phyloP scores from a whole-genome alignment of 768 basidiomycete genomes.

The Albatrellus ellisii region DNA sequence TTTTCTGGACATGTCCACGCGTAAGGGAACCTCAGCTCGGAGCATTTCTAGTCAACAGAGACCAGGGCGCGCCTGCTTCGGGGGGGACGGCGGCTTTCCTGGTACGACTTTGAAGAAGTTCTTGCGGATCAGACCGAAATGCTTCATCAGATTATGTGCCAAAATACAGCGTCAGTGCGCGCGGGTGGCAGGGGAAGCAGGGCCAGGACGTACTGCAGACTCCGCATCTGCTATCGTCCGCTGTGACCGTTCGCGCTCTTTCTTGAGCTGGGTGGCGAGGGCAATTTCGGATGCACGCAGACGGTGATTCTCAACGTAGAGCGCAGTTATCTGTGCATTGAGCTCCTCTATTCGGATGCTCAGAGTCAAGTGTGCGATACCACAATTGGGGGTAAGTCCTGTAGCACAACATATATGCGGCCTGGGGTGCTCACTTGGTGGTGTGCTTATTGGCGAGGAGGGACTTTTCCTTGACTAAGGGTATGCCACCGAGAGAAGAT shows the following conservation, averaged over 20 bases:
- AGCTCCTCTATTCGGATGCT: conserved; percentile 78
- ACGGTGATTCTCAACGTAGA: conserved; percentile 74
- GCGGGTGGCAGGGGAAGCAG: too few species aligned
- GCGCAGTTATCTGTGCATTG: conserved; percentile 68
- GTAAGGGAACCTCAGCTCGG: too few species aligned
- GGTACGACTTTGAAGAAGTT: conserved; percentile 32
- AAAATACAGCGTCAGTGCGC: too few species aligned
- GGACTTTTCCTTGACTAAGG: conserved; percentile 83
- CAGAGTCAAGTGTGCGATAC: conserved; percentile 80
- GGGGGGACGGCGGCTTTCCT: conserved; percentile 26
- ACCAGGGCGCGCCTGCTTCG: conserved; percentile 35
- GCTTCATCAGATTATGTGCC: conserved; percentile 36
- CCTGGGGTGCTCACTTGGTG: conserved; percentile 49
- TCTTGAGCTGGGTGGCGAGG: conserved; percentile 62
- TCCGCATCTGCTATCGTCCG: conserved; percentile 64
- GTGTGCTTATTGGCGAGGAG: conserved; percentile 86
- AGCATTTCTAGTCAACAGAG: too few species aligned
- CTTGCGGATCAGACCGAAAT: conserved; percentile 50
- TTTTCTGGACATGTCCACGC: too few species aligned
- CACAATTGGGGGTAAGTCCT: conserved; percentile 18
- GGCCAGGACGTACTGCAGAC: conserved; percentile 46
- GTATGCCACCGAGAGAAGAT: conserved; percentile 22
- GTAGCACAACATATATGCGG: not conserved
- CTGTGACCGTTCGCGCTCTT: conserved; percentile 65
- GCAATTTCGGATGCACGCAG: conserved; percentile 73